These are phyloP conservation scores for Xylaria curta DNA, from an alignment of 495 filamentous ascomycete species.

Conservation along the genomic window DNA sequence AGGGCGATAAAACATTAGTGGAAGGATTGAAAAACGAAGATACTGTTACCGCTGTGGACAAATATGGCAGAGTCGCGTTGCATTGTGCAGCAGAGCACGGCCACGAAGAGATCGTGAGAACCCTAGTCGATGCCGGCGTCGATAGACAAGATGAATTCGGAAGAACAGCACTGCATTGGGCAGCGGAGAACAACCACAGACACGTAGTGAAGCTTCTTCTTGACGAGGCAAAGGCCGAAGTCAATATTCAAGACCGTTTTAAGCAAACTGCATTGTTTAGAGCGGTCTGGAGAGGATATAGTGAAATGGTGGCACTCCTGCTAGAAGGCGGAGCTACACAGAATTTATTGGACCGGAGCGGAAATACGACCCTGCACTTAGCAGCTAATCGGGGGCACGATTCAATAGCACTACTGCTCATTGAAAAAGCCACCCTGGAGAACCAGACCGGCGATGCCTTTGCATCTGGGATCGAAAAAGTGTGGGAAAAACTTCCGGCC, in stretches of 20 bases:
- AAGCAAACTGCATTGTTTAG: conserved; percentile 15
- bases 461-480: not conserved
- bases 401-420: not conserved
- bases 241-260: not conserved
- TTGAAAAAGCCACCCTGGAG: not conserved
- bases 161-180: conserved; percentile 15
- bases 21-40: not conserved
- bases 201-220: not conserved
- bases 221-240: not conserved
- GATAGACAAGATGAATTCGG: conserved; percentile 23
- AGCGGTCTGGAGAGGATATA: conserved; percentile 21
- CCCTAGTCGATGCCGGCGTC: conserved; percentile 13
- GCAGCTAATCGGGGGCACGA: not conserved
- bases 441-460: not conserved
- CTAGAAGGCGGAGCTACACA: conserved; percentile 11
- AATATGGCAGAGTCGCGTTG: conserved; percentile 18
- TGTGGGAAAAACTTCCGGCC: not conserved
- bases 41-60: not conserved
- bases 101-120: conserved; percentile 21
- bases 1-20: not conserved
- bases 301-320: conserved; percentile 14
- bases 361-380: conserved; percentile 2
- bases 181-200: not conserved
- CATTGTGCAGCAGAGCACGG: conserved; percentile 24
- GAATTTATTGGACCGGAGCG: not conserved